These are phyloP conservation scores for Rhodotorula sp. DNA, from an alignment of 1,284 basidiomycete genomes.

Conservation along the genomic window DNA sequence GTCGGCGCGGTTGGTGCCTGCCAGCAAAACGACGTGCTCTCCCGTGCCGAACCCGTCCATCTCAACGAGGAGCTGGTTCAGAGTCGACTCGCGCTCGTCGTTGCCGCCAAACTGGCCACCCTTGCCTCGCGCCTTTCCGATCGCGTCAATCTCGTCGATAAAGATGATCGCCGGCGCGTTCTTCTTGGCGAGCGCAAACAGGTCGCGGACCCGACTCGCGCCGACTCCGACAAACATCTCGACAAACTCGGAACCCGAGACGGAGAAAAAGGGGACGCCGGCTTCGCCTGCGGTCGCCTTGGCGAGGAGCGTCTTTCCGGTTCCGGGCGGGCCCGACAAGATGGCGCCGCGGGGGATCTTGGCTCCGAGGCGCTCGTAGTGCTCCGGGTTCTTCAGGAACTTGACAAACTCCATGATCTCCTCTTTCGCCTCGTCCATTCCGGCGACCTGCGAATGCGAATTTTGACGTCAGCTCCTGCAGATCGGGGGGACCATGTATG, in stretches of 20 bases:
- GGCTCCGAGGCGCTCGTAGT: conserved; percentile 94
- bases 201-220: conserved; percentile 92
- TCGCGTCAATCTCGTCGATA: conserved; percentile 99
- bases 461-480: conserved; percentile 51
- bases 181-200: conserved; percentile 97
- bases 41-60: conserved; percentile 99
- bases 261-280: conserved; percentile 94
- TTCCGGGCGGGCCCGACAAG: conserved; percentile 95
- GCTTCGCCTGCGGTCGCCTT: conserved; percentile 99
- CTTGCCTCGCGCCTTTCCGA: conserved; percentile 92
- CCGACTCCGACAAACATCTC: conserved; percentile 99
- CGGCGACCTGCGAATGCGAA: conserved; percentile 60
- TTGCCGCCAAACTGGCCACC: conserved; percentile 86
- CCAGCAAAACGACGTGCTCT: conserved; percentile 93
- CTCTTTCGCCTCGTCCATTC: conserved; percentile 99
- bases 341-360: conserved; percentile 99
- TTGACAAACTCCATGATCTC: conserved; percentile 99
- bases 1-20: conserved; percentile 95
- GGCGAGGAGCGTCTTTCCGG: conserved; percentile 95
- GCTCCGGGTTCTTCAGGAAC: conserved; percentile 90
- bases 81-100: conserved; percentile 95
- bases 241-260: conserved; percentile 98
- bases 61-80: conserved; percentile 97
- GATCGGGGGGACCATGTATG: too few species aligned
- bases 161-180: conserved; percentile 99